Percentiles rank a stretch among this genome's conserved stretches.
Conservation (phyloP, 83 land plant genomes). For the Thuja plicata region DNA sequence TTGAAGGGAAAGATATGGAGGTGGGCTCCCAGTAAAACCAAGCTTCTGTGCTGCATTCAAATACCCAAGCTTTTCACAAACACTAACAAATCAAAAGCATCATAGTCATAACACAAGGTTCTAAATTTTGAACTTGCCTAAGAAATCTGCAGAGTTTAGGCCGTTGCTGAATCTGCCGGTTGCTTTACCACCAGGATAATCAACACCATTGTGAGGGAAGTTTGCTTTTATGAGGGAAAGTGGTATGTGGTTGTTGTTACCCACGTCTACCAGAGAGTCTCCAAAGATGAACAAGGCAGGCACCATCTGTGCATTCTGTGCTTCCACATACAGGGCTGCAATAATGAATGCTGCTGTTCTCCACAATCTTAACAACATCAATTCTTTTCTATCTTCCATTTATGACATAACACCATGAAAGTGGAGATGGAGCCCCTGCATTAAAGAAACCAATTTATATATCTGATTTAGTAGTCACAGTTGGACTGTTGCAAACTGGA, state of each 20-base stretch:
- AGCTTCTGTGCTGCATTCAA: slow-evolving; percentile 35
- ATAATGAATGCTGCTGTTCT: background rate
- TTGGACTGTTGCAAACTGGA: too few species aligned
- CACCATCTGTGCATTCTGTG: slow-evolving; percentile 13
- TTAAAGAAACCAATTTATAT: too few species aligned
- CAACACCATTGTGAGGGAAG: slow-evolving; percentile 50
- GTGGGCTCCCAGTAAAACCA: slow-evolving; percentile 38
- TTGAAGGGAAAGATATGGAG: slow-evolving; percentile 35
- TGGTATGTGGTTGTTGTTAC: slow-evolving; percentile 53
- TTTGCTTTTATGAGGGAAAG: slow-evolving; percentile 32
- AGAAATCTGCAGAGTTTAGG: slow-evolving; percentile 42
- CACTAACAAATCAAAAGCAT: too few species aligned
- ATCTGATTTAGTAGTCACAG: too few species aligned
- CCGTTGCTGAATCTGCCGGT: slow-evolving; percentile 61
- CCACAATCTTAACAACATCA: background rate
- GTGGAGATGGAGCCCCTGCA: background rate
- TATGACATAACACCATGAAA: background rate
- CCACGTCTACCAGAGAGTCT: slow-evolving; percentile 59
- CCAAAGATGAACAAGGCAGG: slow-evolving; percentile 53
- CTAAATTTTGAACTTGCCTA: slow-evolving; percentile 18
- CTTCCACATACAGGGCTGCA: background rate
- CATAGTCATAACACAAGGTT: background rate
- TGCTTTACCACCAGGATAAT: slow-evolving; percentile 31
- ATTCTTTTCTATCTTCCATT: background rate
- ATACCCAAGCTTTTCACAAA: background rate